Conservation (phyloP, 257 asterid species). For the Nicotiana tomentosiformis region DNA sequence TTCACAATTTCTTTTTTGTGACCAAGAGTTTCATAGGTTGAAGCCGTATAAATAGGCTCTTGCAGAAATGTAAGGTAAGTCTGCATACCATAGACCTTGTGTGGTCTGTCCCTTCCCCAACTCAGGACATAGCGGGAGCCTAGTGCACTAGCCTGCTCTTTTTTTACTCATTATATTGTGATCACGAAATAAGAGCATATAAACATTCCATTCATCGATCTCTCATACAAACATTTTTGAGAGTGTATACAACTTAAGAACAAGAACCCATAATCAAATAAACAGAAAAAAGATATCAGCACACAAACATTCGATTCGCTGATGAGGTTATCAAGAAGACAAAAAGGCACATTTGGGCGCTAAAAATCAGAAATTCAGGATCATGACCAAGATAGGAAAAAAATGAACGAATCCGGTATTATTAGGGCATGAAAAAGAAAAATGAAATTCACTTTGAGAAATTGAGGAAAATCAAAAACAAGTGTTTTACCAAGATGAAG, state of each 20-base stretch:
- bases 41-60: too few relatives aligned
- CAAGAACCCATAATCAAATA: background rate
- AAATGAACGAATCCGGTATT: background rate
- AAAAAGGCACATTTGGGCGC: background rate
- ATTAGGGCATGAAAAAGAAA: background rate
- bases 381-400: background rate
- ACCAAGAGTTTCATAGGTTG: too few relatives aligned
- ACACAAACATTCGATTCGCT: background rate
- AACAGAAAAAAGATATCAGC: background rate
- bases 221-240: background rate
- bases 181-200: background rate
- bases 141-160: too few relatives aligned
- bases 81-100: too few relatives aligned
- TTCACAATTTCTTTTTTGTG: too few relatives aligned
- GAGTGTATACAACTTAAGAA: background rate
- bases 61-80: too few relatives aligned
- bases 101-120: too few relatives aligned
- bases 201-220: background rate
- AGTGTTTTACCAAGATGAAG: slow-evolving; percentile 5
- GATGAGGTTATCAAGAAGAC: background rate
- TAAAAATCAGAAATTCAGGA: background rate
- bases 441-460: background rate
- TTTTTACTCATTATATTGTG: background rate
- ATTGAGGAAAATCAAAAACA: background rate
- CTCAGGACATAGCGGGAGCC: too few relatives aligned